A percentile compares a stretch with the other conserved stretches of the same genome.
Evolutionary conservation across 1,284 basidiomycete species (phyloP).

Genomic region (Ceratobasidium sp.): DNA sequence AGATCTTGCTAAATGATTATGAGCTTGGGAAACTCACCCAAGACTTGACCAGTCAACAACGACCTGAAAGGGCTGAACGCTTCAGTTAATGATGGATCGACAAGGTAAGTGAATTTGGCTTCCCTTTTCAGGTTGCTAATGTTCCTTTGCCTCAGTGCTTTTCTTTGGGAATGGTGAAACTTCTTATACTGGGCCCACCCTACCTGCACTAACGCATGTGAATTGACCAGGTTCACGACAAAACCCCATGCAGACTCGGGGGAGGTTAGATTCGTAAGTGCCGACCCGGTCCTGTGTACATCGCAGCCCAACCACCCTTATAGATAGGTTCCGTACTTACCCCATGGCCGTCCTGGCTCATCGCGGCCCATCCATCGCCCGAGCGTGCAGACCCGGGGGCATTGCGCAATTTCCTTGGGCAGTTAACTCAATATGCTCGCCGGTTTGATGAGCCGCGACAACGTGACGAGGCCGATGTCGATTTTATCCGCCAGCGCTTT

Average conservation of each 20-base stretch:
- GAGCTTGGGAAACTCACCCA: background rate
- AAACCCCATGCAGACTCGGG: conserved; percentile 90
- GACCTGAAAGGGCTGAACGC: conserved; percentile 90
- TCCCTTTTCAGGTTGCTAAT: background rate
- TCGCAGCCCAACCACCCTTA: background rate
- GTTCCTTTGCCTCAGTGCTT: conserved; percentile 64
- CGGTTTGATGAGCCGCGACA: conserved; percentile 72
- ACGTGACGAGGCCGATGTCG: conserved; percentile 71
- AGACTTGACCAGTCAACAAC: conserved; percentile 75
- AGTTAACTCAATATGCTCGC: conserved; percentile 74
- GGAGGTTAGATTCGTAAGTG: conserved; percentile 83
- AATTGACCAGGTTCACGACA: conserved; percentile 78
- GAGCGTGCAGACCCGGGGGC: conserved; percentile 65
- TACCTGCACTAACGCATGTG: background rate
- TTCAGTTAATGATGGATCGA: conserved; percentile 88
- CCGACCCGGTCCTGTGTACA: too few relatives aligned
- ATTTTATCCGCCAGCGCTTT: conserved; percentile 82
- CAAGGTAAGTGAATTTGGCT: conserved; percentile 52
- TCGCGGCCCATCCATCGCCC: conserved; percentile 80
- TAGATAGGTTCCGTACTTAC: conserved; percentile 90
- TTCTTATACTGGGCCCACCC: background rate
- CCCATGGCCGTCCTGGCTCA: conserved; percentile 97
- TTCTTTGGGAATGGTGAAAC: conserved; percentile 89
- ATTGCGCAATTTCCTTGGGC: conserved; percentile 72
- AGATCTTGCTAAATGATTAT: conserved; percentile 36